Conservation (phyloP, 129 eudicot genomes). For the sunflower (Helianthus annuus) region HanXRQr2.0-SUNRISE NC_035445.2:61553405-61553904, state of each 20-base stretch:
- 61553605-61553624: slow-evolving; percentile 99
- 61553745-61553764: slow-evolving; percentile 37
- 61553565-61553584: slow-evolving; percentile 3
- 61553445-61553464: slow-evolving; percentile 98
- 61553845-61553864: slow-evolving; percentile 50
- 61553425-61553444: slow-evolving; percentile 96
- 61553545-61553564: background rate
- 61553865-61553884: background rate
- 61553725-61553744: slow-evolving; percentile 18
- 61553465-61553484: slow-evolving; percentile 73
- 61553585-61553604: slow-evolving; percentile 3
- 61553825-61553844: slow-evolving; percentile 67
- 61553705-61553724: background rate
- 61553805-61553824: slow-evolving; percentile 77
- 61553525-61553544: no score
- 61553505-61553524: no score
- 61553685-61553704: slow-evolving; percentile 40
- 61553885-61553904: no score
- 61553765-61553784: slow-evolving; percentile 77
- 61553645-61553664: slow-evolving; percentile 82
- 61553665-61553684: slow-evolving; percentile 98
- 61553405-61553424: slow-evolving; percentile 98
- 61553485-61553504: slow-evolving; percentile 97
- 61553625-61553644: slow-evolving; percentile 82
- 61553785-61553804: slow-evolving; percentile 79